Evolutionary conservation across 2,329 filamentous ascomycete species (phyloP), one percentile per base, ranked within the genome.

Genomic region (Fusarium chlamydosporum): DNA sequence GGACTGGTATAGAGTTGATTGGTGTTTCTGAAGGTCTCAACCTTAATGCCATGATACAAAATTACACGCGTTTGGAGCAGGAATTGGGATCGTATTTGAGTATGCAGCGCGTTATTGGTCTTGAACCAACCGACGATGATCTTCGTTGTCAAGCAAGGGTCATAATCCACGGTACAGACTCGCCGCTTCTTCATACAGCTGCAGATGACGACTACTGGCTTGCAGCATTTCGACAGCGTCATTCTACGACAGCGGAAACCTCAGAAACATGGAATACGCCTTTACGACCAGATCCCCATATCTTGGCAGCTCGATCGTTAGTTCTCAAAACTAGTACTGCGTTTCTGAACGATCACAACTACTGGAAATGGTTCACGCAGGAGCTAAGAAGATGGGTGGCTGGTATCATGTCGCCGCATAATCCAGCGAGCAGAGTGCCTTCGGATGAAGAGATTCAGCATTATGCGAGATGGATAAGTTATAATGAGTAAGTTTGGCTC

Each of bases 391-490:
- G 72, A 7, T 75, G 72, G 72, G 71, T 75, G 2, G 58, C 62
- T 1, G 71, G 64, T 2, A 75, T 74, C 12, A 72, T 75, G 61
- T 75, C 73, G 0, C 66, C 73, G 0, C 67, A 75, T 10, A 75
- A 75, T 3, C 73, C 73, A 0, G 65, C 68, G 0, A 67, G 62
- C 20, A 60, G 73, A 4, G 51, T 75, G 0, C 73, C 73, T 1
- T 65, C 70, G 0, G 73, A 75, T 8, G 63, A 72, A 26, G 73
- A 75, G 41, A 74, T 75, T 9, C 72, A 75, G 3, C 72, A 75
- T 31, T 74, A 75, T n/a, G 72, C 73, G 0, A 61, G 73, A 7
- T 75, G 73, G 70, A 66, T 75, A 4, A 67, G 65, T n/a, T 75
- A 71, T 16, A 72, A 75, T 4, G 71, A 74, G 73, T 75, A 63